Evolutionary conservation across 371 early-diverging fungal species (phyloP).

Genomic region (Rhizomucor pusillus): DNA sequence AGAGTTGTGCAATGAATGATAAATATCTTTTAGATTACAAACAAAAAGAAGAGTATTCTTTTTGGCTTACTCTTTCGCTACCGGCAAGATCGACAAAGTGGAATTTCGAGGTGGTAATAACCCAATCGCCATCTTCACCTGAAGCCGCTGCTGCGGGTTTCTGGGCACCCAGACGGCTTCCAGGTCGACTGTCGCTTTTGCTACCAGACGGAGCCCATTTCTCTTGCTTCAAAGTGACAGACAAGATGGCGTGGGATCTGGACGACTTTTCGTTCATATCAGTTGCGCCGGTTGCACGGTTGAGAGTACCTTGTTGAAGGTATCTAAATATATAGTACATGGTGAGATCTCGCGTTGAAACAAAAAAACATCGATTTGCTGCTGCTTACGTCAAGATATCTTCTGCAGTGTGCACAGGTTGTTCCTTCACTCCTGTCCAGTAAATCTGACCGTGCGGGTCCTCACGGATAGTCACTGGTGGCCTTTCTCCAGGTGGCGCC

Average conservation of each 20-base stretch:
- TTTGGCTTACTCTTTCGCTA: conserved; percentile 94
- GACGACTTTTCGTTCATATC: conserved; percentile 95
- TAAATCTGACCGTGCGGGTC: no score
- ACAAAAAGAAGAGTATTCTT: no score
- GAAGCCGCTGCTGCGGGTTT: no score
- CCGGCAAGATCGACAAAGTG: conserved; percentile 94
- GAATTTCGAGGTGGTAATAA: conserved; percentile 11
- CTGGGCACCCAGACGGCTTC: no score
- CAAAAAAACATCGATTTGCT: no score
- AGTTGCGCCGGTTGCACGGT: conserved; percentile 11
- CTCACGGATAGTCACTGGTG: no score
- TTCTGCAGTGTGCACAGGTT: no score
- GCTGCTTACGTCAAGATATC: no score
- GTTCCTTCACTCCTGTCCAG: no score
- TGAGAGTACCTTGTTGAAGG: conserved; percentile 3
- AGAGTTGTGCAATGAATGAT: conserved; percentile 94
- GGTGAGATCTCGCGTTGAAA: no score
- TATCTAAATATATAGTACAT: conserved; percentile 54
- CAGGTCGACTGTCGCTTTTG: conserved; percentile 79
- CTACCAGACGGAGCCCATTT: conserved; percentile 77
- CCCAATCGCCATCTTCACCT: neutral
- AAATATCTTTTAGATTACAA: conserved; percentile 98
- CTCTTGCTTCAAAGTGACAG: conserved; percentile 85
- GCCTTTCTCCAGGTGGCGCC: conserved; percentile 25
- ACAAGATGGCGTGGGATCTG: conserved; percentile 93